These are phyloP conservation scores for Astrocystis sublimbata DNA, from an alignment of 495 filamentous ascomycete species.

Conservation along the genomic window DNA sequence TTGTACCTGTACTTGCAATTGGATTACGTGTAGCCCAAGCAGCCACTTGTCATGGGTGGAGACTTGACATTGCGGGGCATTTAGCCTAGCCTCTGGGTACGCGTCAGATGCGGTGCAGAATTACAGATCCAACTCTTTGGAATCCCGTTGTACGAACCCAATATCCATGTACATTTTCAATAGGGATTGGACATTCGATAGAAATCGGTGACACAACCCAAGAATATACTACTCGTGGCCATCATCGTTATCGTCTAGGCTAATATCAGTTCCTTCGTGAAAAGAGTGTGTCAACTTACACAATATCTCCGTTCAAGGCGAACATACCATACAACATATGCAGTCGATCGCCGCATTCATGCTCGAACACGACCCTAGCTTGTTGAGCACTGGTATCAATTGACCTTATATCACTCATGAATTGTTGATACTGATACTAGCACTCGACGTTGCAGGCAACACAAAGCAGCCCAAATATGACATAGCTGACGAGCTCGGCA, in stretches of 20 bases:
- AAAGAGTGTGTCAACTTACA: too few species aligned
- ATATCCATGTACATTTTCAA: neutral
- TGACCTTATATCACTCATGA: constrained; percentile 4
- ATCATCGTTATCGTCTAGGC: too few species aligned
- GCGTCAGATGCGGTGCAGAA: too few species aligned
- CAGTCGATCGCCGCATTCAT: too few species aligned
- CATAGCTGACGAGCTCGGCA: constrained; percentile 4
- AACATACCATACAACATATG: too few species aligned
- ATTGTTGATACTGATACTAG: constrained; percentile 4
- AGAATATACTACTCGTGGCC: neutral
- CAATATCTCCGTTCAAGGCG: too few species aligned
- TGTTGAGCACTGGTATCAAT: neutral
- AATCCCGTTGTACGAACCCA: neutral
- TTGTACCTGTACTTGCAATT: neutral
- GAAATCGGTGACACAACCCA: constrained; percentile 2
- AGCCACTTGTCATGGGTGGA: neutral
- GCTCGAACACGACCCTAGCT: too few species aligned
- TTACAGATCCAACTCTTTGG: too few species aligned
- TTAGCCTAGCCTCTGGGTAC: neutral
- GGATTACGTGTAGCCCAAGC: neutral
- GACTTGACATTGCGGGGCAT: neutral
- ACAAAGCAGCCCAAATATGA: constrained; percentile 9
- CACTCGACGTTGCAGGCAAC: neutral
- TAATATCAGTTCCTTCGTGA: too few species aligned
- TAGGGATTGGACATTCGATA: neutral